A percentile compares a stretch with the other conserved stretches of the same genome.
These are phyloP conservation scores for Arachis stenosperma DNA, from an alignment of 306 rosid genomes.

Conservation along the genomic window DNA sequence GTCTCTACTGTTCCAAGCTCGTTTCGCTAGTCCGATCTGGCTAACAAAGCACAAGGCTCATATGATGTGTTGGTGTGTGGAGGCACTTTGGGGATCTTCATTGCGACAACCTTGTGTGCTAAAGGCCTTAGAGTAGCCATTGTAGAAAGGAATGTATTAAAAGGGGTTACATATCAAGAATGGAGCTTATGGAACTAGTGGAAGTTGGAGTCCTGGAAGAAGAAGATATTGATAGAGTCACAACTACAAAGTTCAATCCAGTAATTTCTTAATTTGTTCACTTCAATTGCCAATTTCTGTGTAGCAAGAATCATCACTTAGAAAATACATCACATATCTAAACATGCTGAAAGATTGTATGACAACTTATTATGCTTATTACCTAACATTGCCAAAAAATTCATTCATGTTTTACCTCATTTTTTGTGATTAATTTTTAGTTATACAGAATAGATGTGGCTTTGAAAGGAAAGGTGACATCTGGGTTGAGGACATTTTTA, in stretches of 20 bases:
- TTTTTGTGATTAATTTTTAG: slow-evolving; percentile 34
- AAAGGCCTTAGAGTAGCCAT: slow-evolving; percentile 85
- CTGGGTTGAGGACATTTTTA: slow-evolving; percentile 91
- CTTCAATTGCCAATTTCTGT: slow-evolving; percentile 33
- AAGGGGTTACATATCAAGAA: slow-evolving; percentile 96
- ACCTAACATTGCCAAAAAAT: slow-evolving; percentile 4
- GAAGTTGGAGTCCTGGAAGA: slow-evolving; percentile 78
- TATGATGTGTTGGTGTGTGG: slow-evolving; percentile 93
- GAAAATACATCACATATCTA: neutral
- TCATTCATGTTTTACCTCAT: slow-evolving; percentile 16
- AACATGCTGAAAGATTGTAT: neutral
- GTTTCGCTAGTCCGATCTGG: slow-evolving; percentile 53
- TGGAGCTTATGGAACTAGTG: slow-evolving; percentile 82
- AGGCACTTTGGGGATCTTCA: slow-evolving; percentile 96
- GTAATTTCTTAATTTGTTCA: slow-evolving; percentile 52
- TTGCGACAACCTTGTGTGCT: slow-evolving; percentile 83
- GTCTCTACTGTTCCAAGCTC: slow-evolving; percentile 64
- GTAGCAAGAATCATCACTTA: slow-evolving; percentile 25
- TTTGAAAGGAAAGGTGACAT: slow-evolving; percentile 90
- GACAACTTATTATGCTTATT: neutral
- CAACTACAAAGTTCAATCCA: slow-evolving; percentile 77
- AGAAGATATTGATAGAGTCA: slow-evolving; percentile 66
- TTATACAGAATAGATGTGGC: slow-evolving; percentile 91
- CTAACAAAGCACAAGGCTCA: slow-evolving; percentile 58
- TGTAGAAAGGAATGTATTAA: slow-evolving; percentile 75